Base-by-base conservation (phyloP, 495 filamentous ascomycete genomes). In the Annulohypoxylon bovei region DNA sequence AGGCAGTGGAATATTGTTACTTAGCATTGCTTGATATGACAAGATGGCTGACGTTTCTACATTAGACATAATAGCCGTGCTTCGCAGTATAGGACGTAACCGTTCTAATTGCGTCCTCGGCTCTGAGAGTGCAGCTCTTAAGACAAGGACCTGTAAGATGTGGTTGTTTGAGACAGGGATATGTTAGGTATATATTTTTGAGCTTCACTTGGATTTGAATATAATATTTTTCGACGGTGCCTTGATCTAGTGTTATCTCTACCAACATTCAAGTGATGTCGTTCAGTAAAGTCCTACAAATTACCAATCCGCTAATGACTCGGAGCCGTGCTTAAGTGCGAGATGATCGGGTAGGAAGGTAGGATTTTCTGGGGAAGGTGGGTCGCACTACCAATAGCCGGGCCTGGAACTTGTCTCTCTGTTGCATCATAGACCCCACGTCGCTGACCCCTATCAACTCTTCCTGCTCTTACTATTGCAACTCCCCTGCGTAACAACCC, bases 301-400 rank as follows among this genome's bases (percentile, higher is more conserved):
- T 63, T 57, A 50, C 25, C 14, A 60, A n/a, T n/a, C n/a, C n/a
- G n/a, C n/a, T n/a, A n/a, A 47, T 20, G 18, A 33, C 27, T 67
- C 69, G 63, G 62, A 16, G 25, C 4, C 35, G 14, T 39, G 11
- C 7, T 7, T 46, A 71, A 46, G 52, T 9, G 32, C 37, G 25
- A 55, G 14, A 20, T 52, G 20, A 53, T 39, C n/a, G 23, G 35
- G 12, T 9, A n/a, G 1, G 14, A 16, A 16, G 46, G 16, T 55
- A 46, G 58, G 60, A 56, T 68, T 65, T 68, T 72, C 70, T 72
- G 70, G 70, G 70, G 70, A 72, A 71, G 68, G 64, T 61, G 70
- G 70, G 47, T 2, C 49, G 39, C 58, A 22, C 35, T 27, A 59
- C 44, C 20, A 61, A 59, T 55, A 35, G 65, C 39, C 39, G 28